Evolutionary conservation across 2,329 filamentous ascomycete species (phyloP).

Genomic region (Cercospora canescens): DNA sequence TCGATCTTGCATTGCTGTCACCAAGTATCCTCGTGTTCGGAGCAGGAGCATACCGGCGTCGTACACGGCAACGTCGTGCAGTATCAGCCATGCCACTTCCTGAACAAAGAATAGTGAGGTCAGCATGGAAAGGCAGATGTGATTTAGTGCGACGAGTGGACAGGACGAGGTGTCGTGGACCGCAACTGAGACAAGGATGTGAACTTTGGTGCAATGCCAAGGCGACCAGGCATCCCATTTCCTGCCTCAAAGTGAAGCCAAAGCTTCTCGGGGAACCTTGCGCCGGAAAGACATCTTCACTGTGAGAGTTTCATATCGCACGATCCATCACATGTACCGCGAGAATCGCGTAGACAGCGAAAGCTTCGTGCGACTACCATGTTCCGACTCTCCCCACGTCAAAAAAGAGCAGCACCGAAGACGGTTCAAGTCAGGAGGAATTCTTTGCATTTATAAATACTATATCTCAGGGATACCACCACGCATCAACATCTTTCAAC

Average conservation of each 20-base stretch:
- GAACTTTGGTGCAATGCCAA: background rate
- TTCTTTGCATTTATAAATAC: background rate
- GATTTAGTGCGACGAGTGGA: background rate
- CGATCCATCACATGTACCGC: background rate
- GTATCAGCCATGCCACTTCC: background rate
- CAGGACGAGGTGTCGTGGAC: background rate
- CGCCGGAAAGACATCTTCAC: background rate
- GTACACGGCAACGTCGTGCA: background rate
- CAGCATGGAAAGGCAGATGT: background rate
- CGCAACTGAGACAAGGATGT: background rate
- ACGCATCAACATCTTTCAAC: background rate
- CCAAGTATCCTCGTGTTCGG: background rate
- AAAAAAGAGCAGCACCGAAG: background rate
- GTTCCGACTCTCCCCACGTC: background rate
- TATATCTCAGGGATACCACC: background rate
- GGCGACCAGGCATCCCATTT: background rate
- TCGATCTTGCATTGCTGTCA: background rate
- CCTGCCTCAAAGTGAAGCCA: background rate
- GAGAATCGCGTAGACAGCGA: background rate
- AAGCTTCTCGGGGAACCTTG: background rate
- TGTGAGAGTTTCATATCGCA: background rate
- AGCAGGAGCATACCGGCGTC: background rate
- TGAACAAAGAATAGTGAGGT: background rate
- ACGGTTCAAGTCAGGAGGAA: background rate
- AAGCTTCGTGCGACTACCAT: background rate